A percentile compares a stretch with the other conserved stretches of the same genome.
Evolutionary conservation across 2,329 filamentous ascomycete species (phyloP).

Genomic region (Ilyonectria mors-panacis): DNA sequence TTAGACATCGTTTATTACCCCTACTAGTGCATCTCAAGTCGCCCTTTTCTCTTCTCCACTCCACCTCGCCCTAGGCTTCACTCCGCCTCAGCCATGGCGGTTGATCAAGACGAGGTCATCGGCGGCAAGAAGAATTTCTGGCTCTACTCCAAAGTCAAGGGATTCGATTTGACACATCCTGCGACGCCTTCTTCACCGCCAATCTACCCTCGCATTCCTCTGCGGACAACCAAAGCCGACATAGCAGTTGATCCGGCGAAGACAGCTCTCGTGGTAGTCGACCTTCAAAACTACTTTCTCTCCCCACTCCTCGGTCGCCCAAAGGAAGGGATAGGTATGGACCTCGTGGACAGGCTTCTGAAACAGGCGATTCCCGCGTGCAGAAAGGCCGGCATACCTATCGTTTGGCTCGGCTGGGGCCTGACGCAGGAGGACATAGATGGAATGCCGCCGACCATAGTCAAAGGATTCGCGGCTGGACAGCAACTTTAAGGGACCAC

Average conservation of each 20-base stretch:
- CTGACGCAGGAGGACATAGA: constrained; percentile 65
- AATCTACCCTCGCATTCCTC: constrained; percentile 2
- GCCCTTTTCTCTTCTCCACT: too few species aligned
- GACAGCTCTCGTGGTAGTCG: constrained; percentile 64
- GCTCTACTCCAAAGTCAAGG: constrained; percentile 3
- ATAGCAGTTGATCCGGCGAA: constrained; percentile 53
- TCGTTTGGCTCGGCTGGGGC: constrained; percentile 72
- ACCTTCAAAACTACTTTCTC: constrained; percentile 70
- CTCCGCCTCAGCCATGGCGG: too few species aligned
- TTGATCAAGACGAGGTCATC: too few species aligned
- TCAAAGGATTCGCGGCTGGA: constrained; percentile 28
- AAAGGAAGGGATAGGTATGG: too few species aligned
- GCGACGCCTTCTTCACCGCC: background rate
- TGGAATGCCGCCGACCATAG: constrained; percentile 64
- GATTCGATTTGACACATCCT: constrained; percentile 10
- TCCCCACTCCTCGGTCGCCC: background rate
- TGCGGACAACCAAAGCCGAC: background rate
- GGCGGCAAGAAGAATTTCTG: constrained; percentile 16
- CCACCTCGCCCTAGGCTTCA: too few species aligned
- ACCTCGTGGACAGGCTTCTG: too few species aligned
- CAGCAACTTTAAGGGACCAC: constrained; percentile 58
- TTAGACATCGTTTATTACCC: too few species aligned
- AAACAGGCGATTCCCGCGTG: constrained; percentile 12
- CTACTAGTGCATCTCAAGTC: too few species aligned
- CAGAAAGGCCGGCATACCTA: constrained; percentile 38